Conservation (phyloP, 2,329 filamentous ascomycete genomes). For the Colletotrichum higginsianum region DNA sequence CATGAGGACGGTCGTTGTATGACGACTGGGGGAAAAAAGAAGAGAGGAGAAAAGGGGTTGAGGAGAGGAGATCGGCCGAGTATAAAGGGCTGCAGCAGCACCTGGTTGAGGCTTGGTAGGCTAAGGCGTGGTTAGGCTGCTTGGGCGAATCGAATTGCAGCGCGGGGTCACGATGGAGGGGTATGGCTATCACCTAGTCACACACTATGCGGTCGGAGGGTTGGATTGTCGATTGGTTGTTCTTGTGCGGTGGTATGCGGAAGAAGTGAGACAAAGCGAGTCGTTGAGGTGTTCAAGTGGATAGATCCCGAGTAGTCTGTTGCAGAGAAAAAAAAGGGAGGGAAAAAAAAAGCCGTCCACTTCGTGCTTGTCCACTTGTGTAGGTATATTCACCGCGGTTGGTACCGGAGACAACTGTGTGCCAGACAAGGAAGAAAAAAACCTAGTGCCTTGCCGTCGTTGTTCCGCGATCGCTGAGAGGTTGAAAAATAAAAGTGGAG, state of each 20-base stretch:
- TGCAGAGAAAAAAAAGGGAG: neutral
- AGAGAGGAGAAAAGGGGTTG: constrained; percentile 14
- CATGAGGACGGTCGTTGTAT: constrained; percentile 42
- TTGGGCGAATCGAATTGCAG: constrained; percentile 40
- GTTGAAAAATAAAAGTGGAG: constrained; percentile 26
- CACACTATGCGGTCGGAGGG: constrained; percentile 7
- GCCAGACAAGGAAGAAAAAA: constrained; percentile 8
- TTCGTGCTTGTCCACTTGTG: constrained; percentile 4
- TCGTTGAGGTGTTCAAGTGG: constrained; percentile 1
- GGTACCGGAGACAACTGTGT: constrained; percentile 17
- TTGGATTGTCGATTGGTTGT: neutral
- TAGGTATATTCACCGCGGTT: constrained; percentile 4
- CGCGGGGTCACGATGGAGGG: constrained; percentile 43
- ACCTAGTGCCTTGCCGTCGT: constrained; percentile 15
- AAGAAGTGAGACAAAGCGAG: constrained; percentile 10
- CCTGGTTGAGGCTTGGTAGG: constrained; percentile 35
- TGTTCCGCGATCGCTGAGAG: constrained; percentile 37
- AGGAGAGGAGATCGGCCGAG: constrained; percentile 24
- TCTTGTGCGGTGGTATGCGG: neutral
- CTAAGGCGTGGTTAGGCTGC: constrained; percentile 32
- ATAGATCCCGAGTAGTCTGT: constrained; percentile 4
- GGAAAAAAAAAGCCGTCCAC: neutral
- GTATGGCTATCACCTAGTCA: constrained; percentile 33
- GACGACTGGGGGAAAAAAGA: constrained; percentile 29
- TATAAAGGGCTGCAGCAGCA: constrained; percentile 34